A percentile compares a stretch with the other conserved stretches of the same genome.
Evolutionary conservation across 225 moss, liverwort and hornwort genomes (phyloP).

Genomic region (Antitrichia curtipendula): DNA sequence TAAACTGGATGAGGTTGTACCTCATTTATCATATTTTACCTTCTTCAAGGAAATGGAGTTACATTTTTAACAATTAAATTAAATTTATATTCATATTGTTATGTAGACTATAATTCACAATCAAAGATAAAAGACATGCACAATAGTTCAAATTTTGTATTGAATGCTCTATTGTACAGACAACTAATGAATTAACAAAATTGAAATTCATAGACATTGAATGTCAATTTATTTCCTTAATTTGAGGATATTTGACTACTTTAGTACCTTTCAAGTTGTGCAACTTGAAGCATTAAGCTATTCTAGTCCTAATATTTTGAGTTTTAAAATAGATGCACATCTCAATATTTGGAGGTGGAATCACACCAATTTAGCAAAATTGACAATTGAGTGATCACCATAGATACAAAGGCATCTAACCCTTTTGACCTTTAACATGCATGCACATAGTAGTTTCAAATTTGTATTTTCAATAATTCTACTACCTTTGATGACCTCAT

Average conservation of each 20-base stretch:
- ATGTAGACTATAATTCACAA: not conserved
- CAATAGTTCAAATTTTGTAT: not conserved
- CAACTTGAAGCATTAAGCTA: not conserved
- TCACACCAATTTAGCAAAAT: not conserved
- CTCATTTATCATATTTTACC: not conserved
- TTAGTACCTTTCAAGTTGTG: not conserved
- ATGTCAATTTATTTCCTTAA: not conserved
- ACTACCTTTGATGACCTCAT: not conserved
- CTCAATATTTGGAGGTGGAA: not conserved
- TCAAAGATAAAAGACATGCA: not conserved
- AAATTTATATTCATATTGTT: not conserved
- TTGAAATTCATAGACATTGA: not conserved
- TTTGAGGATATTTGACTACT: not conserved
- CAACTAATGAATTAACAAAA: not conserved
- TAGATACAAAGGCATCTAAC: not conserved
- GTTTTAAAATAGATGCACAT: not conserved
- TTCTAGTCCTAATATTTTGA: not conserved
- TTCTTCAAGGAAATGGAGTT: accelerated
- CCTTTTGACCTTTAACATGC: not conserved
- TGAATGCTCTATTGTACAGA: not conserved
- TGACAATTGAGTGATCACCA: accelerated
- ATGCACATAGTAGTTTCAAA: not conserved
- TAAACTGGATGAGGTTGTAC: not conserved
- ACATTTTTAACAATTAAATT: not conserved
- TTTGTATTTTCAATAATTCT: not conserved